phyloP scores from a whole-genome alignment of 306 rosid species.

The Corylus heterophylla region DNA sequence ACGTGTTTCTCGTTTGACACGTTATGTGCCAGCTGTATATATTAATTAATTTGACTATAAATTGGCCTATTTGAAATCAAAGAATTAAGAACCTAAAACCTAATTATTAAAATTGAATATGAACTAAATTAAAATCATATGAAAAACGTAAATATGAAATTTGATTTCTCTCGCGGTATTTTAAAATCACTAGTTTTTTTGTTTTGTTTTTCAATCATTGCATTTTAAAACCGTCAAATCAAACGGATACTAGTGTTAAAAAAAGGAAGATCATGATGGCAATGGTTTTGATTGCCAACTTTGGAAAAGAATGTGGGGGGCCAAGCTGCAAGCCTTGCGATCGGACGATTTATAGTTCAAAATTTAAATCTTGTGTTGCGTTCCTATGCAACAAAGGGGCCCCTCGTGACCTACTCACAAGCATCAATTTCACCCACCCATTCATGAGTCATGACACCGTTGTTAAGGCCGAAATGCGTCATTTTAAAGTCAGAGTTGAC shows the following conservation, averaged over 20 bases:
- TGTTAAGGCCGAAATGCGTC: neutral
- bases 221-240: neutral
- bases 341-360: neutral
- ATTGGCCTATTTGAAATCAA: no score
- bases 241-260: neutral
- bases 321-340: neutral
- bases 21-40: no score
- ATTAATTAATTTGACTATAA: no score
- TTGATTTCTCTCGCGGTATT: no score
- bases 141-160: no score
- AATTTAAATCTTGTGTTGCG: neutral
- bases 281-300: slow-evolving; percentile 15
- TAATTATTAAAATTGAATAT: neutral
- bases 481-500: neutral
- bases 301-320: slow-evolving; percentile 28
- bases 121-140: no score
- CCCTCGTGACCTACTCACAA: neutral
- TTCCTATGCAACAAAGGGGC: no score
- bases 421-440: neutral
- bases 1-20: no score
- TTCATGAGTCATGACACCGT: neutral
- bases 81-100: no score
- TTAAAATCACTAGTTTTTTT: no score
- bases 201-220: no score
- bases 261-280: slow-evolving; percentile 13